Conservation (phyloP, 768 basidiomycete species). For the Termitomyces sp. region DNA sequence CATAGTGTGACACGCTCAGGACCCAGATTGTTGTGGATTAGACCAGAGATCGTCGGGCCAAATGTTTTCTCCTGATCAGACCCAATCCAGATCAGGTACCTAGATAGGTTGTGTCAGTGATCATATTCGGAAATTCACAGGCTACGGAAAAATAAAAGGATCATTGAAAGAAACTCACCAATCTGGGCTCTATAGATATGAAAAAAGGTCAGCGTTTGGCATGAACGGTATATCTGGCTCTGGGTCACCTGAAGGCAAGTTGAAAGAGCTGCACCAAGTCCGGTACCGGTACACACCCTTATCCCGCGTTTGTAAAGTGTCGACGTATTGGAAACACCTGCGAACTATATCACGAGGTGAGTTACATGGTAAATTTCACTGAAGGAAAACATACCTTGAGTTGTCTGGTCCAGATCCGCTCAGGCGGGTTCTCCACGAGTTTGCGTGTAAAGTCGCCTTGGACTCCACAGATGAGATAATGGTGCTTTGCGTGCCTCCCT, state of each 20-base stretch:
- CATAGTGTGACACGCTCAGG: constrained; percentile 73
- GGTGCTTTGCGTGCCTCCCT: constrained; percentile 66
- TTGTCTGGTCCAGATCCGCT: constrained; percentile 73
- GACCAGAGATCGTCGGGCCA: constrained; percentile 70
- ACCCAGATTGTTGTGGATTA: constrained; percentile 64
- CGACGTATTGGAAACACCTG: constrained; percentile 80
- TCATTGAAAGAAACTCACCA: constrained; percentile 33
- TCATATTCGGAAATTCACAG: constrained; percentile 1
- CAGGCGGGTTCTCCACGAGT: constrained; percentile 71
- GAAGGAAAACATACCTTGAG: constrained; percentile 54
- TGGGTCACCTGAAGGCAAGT: constrained; percentile 73
- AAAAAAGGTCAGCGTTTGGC: constrained; percentile 6
- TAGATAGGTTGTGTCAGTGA: constrained; percentile 21
- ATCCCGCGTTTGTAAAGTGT: constrained; percentile 75
- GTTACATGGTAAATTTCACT: neutral
- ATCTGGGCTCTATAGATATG: constrained; percentile 36
- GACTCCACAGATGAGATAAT: constrained; percentile 83
- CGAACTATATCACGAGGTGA: constrained; percentile 44
- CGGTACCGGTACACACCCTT: constrained; percentile 83
- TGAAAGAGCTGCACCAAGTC: constrained; percentile 77
- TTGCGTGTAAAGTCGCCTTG: constrained; percentile 80
- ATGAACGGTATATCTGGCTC: neutral
- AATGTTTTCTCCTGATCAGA: constrained; percentile 86
- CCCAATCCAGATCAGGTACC: constrained; percentile 83
- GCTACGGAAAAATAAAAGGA: constrained; percentile 12